Percentiles rank a stretch among this genome's conserved stretches.
phyloP scores from a whole-genome alignment of 2,329 filamentous ascomycete genomes.

The Mycogone perniciosa region DNA sequence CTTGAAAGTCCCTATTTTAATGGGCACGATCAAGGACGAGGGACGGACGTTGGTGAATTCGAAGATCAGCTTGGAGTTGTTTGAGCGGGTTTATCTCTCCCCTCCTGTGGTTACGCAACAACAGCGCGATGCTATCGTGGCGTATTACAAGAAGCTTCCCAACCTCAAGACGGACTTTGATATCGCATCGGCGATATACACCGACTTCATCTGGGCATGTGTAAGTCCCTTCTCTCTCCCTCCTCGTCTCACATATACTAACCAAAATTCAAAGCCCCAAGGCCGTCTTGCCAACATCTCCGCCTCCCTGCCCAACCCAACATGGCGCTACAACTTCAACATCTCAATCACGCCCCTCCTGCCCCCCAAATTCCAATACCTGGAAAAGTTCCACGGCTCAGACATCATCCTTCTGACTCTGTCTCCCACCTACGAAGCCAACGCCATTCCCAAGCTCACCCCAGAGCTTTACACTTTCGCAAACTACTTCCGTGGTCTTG shows the following conservation, averaged over 20 bases:
- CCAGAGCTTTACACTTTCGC: slow-evolving; percentile 19
- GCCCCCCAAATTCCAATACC: slow-evolving; percentile 16
- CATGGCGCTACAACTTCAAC: slow-evolving; percentile 25
- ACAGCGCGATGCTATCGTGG: slow-evolving; percentile 14
- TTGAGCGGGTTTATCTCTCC: slow-evolving; percentile 16
- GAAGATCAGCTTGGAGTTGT: slow-evolving; percentile 17
- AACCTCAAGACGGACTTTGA: slow-evolving; percentile 19
- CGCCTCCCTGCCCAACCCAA: slow-evolving; percentile 14
- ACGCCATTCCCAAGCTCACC: slow-evolving; percentile 7
- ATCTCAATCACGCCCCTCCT: slow-evolving; percentile 18
- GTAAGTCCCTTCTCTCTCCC: slow-evolving; percentile 14
- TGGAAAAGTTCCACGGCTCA: slow-evolving; percentile 22
- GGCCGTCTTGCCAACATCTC: slow-evolving; percentile 19
- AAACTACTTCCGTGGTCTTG: slow-evolving; percentile 18
- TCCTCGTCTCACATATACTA: neutral
- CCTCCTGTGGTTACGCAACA: slow-evolving; percentile 9
- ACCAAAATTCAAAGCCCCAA: slow-evolving; percentile 18
- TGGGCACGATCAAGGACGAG: slow-evolving; percentile 21
- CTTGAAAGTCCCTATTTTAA: slow-evolving; percentile 19
- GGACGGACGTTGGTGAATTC: slow-evolving; percentile 19
- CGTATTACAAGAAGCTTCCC: slow-evolving; percentile 14
- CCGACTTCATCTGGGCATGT: slow-evolving; percentile 23
- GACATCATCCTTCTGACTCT: slow-evolving; percentile 21
- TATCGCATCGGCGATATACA: slow-evolving; percentile 20
- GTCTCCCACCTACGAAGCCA: slow-evolving; percentile 14